Evolutionary conservation across 1,284 basidiomycete genomes (phyloP).

Genomic region (Ustilago tritici): DNA sequence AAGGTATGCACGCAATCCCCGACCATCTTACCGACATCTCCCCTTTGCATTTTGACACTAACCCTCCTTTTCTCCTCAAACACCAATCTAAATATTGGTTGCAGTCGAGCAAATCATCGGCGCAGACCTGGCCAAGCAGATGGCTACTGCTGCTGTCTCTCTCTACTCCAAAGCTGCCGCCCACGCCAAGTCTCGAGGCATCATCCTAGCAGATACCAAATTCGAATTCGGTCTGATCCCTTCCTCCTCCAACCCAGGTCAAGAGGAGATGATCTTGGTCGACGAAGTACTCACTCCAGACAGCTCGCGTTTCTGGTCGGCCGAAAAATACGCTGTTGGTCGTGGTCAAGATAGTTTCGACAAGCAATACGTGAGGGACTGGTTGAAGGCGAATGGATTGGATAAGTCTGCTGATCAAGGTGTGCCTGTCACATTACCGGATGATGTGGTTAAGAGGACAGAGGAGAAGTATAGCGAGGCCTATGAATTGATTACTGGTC

Average conservation of each 20-base stretch:
- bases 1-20: conserved; percentile 73
- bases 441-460: conserved; percentile 62
- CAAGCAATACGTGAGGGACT: conserved; percentile 95
- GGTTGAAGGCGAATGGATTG: conserved; percentile 71
- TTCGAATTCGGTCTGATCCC: conserved; percentile 82
- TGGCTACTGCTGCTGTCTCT: conserved; percentile 76
- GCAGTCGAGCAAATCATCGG: conserved; percentile 58
- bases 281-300: conserved; percentile 98
- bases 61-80: conserved; percentile 5
- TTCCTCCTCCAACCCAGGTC: conserved; percentile 22
- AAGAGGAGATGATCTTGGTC: conserved; percentile 80
- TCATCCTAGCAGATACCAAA: conserved; percentile 96
- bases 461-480: conserved; percentile 66
- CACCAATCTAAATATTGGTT: not conserved
- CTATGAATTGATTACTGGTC: conserved; percentile 62
- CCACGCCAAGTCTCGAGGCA: conserved; percentile 81
- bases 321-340: conserved; percentile 80
- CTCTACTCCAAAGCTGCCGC: conserved; percentile 83
- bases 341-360: conserved; percentile 89
- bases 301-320: conserved; percentile 96
- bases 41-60: not conserved
- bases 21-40: not conserved
- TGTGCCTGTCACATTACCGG: conserved; percentile 58
- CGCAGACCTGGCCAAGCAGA: conserved; percentile 75
- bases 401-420: conserved; percentile 62